Evolutionary conservation across 257 asterid species (phyloP).

Genomic region (Lycium ferocissimum): DNA sequence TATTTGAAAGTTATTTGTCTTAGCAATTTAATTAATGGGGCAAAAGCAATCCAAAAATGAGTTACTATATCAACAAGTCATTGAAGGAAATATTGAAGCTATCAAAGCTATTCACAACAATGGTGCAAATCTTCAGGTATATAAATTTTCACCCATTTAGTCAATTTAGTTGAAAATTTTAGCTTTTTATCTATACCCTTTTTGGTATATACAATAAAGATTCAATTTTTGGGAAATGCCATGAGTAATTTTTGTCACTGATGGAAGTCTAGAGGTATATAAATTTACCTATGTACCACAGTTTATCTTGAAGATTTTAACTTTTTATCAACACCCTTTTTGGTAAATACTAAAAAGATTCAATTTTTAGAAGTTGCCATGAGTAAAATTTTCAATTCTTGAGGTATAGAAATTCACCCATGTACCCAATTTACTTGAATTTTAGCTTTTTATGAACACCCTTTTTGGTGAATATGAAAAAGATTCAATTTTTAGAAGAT

Average conservation of each 20-base stretch:
- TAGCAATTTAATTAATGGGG: constrained; percentile 57
- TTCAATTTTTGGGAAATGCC: not conserved
- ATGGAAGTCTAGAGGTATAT: constrained; percentile 83
- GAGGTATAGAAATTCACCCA: constrained; percentile 51
- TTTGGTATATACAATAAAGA: not conserved
- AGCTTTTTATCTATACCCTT: not conserved
- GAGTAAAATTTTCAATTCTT: constrained; percentile 51
- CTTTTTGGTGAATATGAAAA: no score
- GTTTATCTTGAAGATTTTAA: not conserved
- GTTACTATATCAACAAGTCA: constrained; percentile 73
- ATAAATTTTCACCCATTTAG: not conserved
- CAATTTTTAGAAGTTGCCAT: not conserved
- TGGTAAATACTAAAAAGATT: not conserved
- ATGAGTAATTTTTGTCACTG: constrained; percentile 32
- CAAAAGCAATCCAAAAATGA: constrained; percentile 83
- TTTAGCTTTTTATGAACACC: not conserved
- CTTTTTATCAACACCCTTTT: not conserved
- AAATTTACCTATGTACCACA: not conserved
- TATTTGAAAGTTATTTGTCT: not conserved
- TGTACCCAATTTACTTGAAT: no score
- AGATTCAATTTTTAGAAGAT: not conserved
- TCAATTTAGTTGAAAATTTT: not conserved
- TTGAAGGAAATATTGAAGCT: constrained; percentile 63
- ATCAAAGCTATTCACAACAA: constrained; percentile 74
- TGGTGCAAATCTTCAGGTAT: constrained; percentile 95